phyloP scores from a whole-genome alignment of 2,329 filamentous ascomycete genomes.

The Gremmenia infestans region DNA sequence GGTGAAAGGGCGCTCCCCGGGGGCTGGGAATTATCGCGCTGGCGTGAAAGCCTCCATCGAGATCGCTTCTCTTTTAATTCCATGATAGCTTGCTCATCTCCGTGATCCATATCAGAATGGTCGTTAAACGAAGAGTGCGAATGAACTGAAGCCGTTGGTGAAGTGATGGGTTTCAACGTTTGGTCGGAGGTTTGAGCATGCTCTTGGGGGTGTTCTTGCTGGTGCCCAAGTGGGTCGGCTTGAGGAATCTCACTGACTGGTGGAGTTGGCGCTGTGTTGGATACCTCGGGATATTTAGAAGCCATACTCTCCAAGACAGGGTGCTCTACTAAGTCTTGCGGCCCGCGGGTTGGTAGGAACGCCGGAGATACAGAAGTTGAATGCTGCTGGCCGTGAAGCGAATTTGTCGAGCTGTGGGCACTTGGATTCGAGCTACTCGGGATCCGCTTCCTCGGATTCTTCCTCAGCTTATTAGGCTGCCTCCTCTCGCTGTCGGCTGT shows the following conservation, averaged over 20 bases:
- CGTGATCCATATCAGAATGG: slow-evolving; percentile 71
- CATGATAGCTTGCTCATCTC: slow-evolving; percentile 51
- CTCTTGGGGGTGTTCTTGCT: slow-evolving; percentile 20
- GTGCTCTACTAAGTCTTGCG: slow-evolving; percentile 28
- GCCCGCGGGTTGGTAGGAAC: slow-evolving; percentile 30
- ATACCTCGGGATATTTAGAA: slow-evolving; percentile 15
- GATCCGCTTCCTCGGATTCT: slow-evolving; percentile 59
- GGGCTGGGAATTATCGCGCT: slow-evolving; percentile 49
- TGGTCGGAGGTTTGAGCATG: slow-evolving; percentile 22
- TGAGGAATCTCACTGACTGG: slow-evolving; percentile 23
- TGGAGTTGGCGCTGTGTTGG: slow-evolving; percentile 22
- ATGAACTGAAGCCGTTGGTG: slow-evolving; percentile 68
- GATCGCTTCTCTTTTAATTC: slow-evolving; percentile 67
- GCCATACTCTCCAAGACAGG: slow-evolving; percentile 25
- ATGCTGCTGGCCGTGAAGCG: slow-evolving; percentile 46
- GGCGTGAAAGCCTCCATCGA: slow-evolving; percentile 66
- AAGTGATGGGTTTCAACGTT: slow-evolving; percentile 60
- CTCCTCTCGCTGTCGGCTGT: slow-evolving; percentile 58
- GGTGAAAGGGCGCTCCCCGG: slow-evolving; percentile 39
- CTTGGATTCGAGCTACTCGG: slow-evolving; percentile 76
- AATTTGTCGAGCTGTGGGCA: slow-evolving; percentile 84
- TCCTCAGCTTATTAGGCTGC: slow-evolving; percentile 85
- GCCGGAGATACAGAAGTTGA: slow-evolving; percentile 24
- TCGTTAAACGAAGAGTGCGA: slow-evolving; percentile 67
- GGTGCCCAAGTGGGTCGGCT: slow-evolving; percentile 17